Base-by-base conservation (phyloP, 306 rosid species). In the Ochetophila trinervis region DNA sequence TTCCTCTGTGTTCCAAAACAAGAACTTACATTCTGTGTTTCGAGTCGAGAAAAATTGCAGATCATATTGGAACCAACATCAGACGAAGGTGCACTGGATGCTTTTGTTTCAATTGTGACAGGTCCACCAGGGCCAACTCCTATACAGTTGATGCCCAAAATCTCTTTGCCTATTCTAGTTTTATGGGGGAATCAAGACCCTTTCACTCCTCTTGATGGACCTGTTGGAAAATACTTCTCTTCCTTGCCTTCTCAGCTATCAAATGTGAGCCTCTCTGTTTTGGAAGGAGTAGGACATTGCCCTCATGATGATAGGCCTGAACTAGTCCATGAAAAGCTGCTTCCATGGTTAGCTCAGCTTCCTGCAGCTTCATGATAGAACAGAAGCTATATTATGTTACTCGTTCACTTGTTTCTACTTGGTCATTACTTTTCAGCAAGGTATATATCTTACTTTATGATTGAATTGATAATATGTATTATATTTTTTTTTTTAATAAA, bases 81-180 rank as follows among this genome's bases (percentile, higher is more conserved):
- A 49, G 91, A 79, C 35, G 55, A 53, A 21, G 98, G 96, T 12
- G 98, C 98, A 22, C 74, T 92, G 58, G 96, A 89, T 36, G 96
- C 98, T 53, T 89, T 92, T 65, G 83, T 92, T 40, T 83, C 96
- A 1, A 87, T 87, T 6, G 91, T 89, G 53, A 92, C 95, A 0
- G 96, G 96, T 24, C 98, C 98, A 23, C 98, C 95, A 0, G 98
- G 98, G 55, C 98, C 98, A 1, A 92, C 57, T 65, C 96, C 98
- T 0, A 83, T 84, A 55, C 81, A 80, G 68, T 65, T 92, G 77
- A 82, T 92, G 81, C 93, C 98, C 1, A 81, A 57, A 66, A 72
- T 92, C 27, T 69, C 86, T 17, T 10, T 79, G 37, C 98, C 98
- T n/a, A 76, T 89, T 60, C 74, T 92, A 50, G 76, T 89, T 66